Evolutionary conservation across 2,329 filamentous ascomycete species (phyloP).

Genomic region (Orbilia quercus): DNA sequence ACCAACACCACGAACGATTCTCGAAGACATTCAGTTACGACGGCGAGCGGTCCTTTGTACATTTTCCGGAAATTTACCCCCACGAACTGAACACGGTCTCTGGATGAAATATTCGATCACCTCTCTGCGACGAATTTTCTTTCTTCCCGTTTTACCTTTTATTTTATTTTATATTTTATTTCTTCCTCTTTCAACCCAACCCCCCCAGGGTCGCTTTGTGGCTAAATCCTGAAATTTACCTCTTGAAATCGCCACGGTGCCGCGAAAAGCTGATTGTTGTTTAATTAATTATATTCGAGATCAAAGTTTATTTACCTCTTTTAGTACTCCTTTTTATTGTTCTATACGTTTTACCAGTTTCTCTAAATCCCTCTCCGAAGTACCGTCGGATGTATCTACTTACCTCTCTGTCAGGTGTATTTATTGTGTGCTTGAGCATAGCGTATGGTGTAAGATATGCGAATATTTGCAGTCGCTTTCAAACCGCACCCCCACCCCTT

Average conservation of each 20-base stretch:
- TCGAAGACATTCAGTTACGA: not conserved
- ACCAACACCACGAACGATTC: conserved; percentile 7
- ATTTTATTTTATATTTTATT: no score
- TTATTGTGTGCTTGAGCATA: conserved; percentile 55
- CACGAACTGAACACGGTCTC: not conserved
- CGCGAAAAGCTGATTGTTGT: not conserved
- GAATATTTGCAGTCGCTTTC: conserved; percentile 54
- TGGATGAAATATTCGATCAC: not conserved
- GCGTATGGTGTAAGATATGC: conserved; percentile 56
- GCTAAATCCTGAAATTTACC: not conserved
- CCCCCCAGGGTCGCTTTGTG: not conserved
- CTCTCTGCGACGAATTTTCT: not conserved
- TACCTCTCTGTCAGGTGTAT: conserved; percentile 45
- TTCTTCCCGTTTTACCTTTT: no score
- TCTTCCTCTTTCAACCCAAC: no score
- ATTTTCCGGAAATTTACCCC: not conserved
- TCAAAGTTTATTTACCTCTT: conserved; percentile 59
- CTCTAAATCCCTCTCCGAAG: conserved; percentile 7
- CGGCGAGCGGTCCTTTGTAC: not conserved
- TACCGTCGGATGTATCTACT: conserved; percentile 28
- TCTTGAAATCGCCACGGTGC: not conserved
- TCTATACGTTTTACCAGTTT: conserved; percentile 54
- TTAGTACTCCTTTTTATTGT: conserved; percentile 58
- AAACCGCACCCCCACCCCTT: conserved; percentile 16
- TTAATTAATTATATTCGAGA: not conserved